Percentiles rank a stretch among this genome's conserved stretches.
Conservation (phyloP, 192 early-diverging fungal species). For the Endogone sp. region DNA sequence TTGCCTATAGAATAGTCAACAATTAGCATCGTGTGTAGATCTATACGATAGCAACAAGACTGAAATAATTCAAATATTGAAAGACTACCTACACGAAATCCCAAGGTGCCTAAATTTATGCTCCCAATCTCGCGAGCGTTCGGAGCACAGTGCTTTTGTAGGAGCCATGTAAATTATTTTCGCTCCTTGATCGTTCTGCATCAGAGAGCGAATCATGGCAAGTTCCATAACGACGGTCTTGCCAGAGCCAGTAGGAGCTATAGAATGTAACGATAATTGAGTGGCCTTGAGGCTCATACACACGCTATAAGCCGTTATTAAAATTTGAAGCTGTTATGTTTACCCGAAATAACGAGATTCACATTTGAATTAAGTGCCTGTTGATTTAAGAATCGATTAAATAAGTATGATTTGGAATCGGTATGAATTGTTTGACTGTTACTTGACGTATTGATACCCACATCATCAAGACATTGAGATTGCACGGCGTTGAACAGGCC, state of each 20-base stretch:
- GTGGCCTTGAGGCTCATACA: neutral
- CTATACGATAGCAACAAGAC: neutral
- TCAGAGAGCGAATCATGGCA: constrained; percentile 28
- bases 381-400: too few relatives aligned
- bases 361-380: constrained; percentile 18
- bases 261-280: neutral
- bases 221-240: constrained; percentile 68
- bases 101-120: constrained; percentile 48
- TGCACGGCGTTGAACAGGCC: constrained; percentile 10
- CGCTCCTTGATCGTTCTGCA: constrained; percentile 5
- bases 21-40: neutral
- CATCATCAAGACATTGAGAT: constrained; percentile 36
- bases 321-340: too few relatives aligned
- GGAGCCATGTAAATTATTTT: constrained; percentile 73
- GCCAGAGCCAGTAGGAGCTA: constrained; percentile 68
- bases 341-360: constrained; percentile 34
- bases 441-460: constrained; percentile 6
- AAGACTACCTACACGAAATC: constrained; percentile 28
- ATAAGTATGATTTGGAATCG: neutral
- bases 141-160: constrained; percentile 62
- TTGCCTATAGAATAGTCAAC: constrained; percentile 30
- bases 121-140: constrained; percentile 58
- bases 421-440: neutral
- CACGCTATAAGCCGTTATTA: too few relatives aligned
- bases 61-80: too few relatives aligned